Evolutionary conservation across 169 alveolate species (phyloP).

Genomic region (Plasmodium gaboni): DNA sequence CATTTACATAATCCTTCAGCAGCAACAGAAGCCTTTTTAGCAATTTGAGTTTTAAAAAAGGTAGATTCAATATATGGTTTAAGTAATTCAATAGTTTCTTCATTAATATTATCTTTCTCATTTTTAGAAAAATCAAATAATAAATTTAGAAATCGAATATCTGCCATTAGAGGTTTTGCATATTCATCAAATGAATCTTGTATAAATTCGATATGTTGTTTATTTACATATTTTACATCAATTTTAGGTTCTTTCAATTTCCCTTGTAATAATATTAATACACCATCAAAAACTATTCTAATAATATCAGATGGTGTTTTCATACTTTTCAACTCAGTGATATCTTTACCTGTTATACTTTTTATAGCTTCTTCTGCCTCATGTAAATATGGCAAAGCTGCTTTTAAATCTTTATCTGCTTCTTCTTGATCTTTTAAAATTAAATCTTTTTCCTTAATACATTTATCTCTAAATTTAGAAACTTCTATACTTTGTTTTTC

Average conservation of each 20-base stretch:
- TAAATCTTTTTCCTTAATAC: slow-evolving; percentile 90
- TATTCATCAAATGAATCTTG: slow-evolving; percentile 93
- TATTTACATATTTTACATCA: slow-evolving; percentile 85
- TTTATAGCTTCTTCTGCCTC: slow-evolving; percentile 95
- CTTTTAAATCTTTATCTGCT: slow-evolving; percentile 95
- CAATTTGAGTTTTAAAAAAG: slow-evolving; percentile 88
- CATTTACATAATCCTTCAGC: slow-evolving; percentile 94
- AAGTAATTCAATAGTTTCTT: slow-evolving; percentile 95
- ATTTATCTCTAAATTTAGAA: slow-evolving; percentile 88
- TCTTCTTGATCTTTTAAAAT: slow-evolving; percentile 93
- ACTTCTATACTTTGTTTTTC: slow-evolving; percentile 95
- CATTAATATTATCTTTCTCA: slow-evolving; percentile 96
- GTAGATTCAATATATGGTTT: slow-evolving; percentile 93
- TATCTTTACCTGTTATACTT: slow-evolving; percentile 93
- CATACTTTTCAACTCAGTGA: slow-evolving; percentile 94
- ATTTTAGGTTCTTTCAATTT: slow-evolving; percentile 79
- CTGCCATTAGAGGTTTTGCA: slow-evolving; percentile 90
- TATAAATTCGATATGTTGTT: slow-evolving; percentile 89
- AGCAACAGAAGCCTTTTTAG: slow-evolving; percentile 91
- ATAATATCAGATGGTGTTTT: slow-evolving; percentile 93
- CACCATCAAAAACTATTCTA: slow-evolving; percentile 93
- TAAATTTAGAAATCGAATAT: slow-evolving; percentile 89
- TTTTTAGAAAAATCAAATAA: slow-evolving; percentile 91
- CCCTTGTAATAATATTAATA: slow-evolving; percentile 87
- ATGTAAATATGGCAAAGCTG: slow-evolving; percentile 94